phyloP scores from a whole-genome alignment of 345 rosid species.

The Gossypium arboreum region DNA sequence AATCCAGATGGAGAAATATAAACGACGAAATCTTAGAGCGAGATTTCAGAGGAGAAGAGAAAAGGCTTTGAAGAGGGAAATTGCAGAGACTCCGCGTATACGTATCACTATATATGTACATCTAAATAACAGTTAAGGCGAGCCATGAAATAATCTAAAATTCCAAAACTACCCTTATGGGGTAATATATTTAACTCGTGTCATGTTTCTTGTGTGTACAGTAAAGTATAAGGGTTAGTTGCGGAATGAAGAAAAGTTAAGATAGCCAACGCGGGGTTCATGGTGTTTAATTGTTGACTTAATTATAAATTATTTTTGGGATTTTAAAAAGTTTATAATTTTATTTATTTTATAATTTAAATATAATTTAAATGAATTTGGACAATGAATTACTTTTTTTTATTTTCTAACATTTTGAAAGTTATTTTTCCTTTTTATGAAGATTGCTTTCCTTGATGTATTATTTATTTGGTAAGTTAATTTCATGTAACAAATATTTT shows the following conservation, averaged over 20 bases:
- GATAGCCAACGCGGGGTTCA: neutral
- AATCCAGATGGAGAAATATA: neutral
- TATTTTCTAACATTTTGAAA: neutral
- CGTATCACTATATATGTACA: neutral
- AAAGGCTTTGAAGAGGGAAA: slow-evolving; percentile 1
- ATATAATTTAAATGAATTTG: neutral
- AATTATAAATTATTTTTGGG: neutral
- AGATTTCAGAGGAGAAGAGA: neutral
- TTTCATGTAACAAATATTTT: neutral
- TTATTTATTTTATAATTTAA: neutral
- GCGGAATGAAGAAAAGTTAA: neutral
- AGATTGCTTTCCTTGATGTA: neutral
- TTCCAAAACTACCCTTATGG: neutral
- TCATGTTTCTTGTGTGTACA: neutral
- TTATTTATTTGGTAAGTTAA: neutral
- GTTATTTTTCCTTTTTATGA: neutral
- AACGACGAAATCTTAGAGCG: neutral
- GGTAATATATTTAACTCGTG: neutral
- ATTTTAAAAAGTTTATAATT: neutral
- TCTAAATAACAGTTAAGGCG: neutral
- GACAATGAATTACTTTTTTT: neutral
- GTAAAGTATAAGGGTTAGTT: neutral
- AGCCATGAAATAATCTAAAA: neutral
- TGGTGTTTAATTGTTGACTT: neutral
- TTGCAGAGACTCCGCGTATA: slow-evolving; percentile 27